These are phyloP conservation scores for Amanita molliuscula DNA, from an alignment of 768 basidiomycete species.

Conservation along the genomic window DNA sequence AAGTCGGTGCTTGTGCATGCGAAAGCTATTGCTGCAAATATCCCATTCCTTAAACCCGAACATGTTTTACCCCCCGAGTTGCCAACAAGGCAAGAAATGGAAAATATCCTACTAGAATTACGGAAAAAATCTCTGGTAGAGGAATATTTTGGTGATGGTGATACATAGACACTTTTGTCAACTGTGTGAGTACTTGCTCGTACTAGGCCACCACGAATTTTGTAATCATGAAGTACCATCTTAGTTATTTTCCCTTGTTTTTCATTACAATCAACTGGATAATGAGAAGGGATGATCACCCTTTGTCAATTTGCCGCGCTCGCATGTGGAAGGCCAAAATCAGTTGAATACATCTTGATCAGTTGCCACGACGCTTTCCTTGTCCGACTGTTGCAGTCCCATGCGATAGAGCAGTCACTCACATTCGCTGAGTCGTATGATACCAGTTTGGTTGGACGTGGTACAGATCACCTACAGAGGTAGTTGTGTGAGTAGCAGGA, in stretches of 20 bases:
- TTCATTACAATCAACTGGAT: not conserved
- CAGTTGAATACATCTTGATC: no score
- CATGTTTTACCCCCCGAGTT: slow-evolving; percentile 67
- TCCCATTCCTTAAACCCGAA: slow-evolving; percentile 66
- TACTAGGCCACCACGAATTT: slow-evolving; percentile 8
- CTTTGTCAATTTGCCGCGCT: not conserved
- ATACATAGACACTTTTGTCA: slow-evolving; percentile 11
- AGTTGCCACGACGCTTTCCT: no score
- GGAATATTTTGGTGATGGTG: slow-evolving; percentile 47
- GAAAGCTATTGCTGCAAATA: slow-evolving; percentile 54
- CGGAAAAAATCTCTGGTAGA: slow-evolving; percentile 77
- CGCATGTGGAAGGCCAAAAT: no score
- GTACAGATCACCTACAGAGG: no score
- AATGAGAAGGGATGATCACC: not conserved
- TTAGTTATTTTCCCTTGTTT: not conserved
- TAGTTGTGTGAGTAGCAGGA: no score
- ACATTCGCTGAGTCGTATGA: no score
- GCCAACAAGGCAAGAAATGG: slow-evolving; percentile 73
- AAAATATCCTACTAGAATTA: slow-evolving; percentile 58
- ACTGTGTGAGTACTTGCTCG: not conserved
- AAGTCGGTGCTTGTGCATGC: slow-evolving; percentile 31
- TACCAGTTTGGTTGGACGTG: not conserved
- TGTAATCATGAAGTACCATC: not conserved
- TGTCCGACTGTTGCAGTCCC: no score
- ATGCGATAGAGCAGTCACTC: no score